Percentiles rank a stretch among this genome's conserved stretches.
Conservation (phyloP, 139 green algal genomes). For the Yamagishiella unicocca region DNA sequence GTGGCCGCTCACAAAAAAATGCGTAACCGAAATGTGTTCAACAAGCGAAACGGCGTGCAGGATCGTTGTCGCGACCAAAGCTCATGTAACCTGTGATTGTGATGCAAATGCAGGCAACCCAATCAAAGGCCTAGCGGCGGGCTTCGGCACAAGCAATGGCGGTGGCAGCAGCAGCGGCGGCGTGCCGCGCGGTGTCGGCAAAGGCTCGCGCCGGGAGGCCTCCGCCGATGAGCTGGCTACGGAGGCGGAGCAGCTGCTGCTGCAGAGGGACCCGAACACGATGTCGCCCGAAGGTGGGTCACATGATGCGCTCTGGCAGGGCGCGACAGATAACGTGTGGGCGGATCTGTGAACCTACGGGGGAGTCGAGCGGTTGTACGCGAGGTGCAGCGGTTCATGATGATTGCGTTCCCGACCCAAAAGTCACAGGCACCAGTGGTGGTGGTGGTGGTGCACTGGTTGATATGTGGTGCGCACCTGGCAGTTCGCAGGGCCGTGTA, state of each 20-base stretch:
- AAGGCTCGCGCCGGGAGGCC: background rate
- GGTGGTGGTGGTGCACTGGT: too few relatives aligned
- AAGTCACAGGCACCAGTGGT: too few relatives aligned
- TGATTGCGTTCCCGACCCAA: background rate
- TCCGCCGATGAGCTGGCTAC: constrained; percentile 2
- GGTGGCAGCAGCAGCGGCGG: background rate
- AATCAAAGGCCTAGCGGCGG: background rate
- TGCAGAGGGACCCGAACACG: background rate
- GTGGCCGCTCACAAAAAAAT: background rate
- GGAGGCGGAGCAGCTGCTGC: constrained; percentile 6
- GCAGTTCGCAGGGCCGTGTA: background rate
- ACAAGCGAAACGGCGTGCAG: too few relatives aligned
- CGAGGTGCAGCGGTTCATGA: background rate
- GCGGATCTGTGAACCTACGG: background rate
- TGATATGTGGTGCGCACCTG: too few relatives aligned
- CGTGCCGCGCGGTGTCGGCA: background rate
- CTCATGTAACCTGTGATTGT: background rate
- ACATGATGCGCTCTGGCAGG: background rate
- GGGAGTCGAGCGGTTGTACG: background rate
- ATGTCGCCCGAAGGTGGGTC: background rate
- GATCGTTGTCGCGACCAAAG: background rate
- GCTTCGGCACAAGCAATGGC: background rate
- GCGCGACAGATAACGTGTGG: background rate
- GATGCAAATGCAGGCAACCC: background rate
- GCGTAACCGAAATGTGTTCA: background rate